Evolutionary conservation across 176 grass and related monocot genomes (phyloP), one percentile per base, ranked within the genome.

Genomic region (Guadua angustifolia): DNA sequence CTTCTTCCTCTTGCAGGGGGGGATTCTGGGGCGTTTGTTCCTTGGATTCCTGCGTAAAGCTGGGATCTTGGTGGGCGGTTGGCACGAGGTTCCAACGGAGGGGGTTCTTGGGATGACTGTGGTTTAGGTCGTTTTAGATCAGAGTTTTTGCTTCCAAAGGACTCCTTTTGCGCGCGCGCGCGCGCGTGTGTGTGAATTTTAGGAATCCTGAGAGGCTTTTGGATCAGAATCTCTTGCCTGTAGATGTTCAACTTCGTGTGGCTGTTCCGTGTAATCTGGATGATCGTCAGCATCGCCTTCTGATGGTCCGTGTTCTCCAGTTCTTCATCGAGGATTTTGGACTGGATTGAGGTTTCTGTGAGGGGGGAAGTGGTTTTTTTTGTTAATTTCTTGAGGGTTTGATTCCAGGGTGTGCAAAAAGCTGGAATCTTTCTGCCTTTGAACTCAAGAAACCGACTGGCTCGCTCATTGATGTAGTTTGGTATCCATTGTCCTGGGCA

Each of bases 241-340:
- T 66, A 78, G 79, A 88, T 92, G 91, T 90, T 78, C 74, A 94
- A 82, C 77, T 82, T 92, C 9, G 89, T 90, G 76, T 90, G 85
- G 87, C 33, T 91, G 22, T 84, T 88, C 85, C 82, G 87, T 17
- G 62, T 92, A 71, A 65, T 92, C 44, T 82, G 89, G 75, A 43
- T 70, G 51, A 77, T 94, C 82, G 33, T 92, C 69, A 61, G 73
- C 83, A 38, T 82, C 84, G 82, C 80, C 33, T 71, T 90, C 77
- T 84, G 83, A 86, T 9, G 33, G 26, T 75, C 65, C 38, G 19
- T 47, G 62, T 46, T 59, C 26, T 52, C 57, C 6, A 6, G 64
- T 71, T 45, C 50, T 2, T 56, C 53, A 5, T 56, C 53, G 6
- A 15, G 15, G 50, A 59, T 22, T 61, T 47, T 3, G 39, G 58